Conservation (phyloP, 2,329 filamentous ascomycete species). For the Zalaria sp. region DNA sequence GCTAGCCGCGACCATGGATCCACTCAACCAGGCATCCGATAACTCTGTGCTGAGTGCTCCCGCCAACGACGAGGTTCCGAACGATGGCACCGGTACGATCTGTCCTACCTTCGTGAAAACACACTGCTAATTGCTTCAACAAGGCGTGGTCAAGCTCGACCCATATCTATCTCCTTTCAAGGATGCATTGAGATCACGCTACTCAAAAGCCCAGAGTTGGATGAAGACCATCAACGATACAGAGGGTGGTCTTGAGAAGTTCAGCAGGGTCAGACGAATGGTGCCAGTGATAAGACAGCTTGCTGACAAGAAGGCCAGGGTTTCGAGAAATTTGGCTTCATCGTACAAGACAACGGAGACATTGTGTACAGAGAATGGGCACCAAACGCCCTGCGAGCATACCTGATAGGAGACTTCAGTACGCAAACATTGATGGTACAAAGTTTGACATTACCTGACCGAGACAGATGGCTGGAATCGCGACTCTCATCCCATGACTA, state of each 20-base stretch:
- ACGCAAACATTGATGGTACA: constrained; percentile 6
- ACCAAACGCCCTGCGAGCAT: constrained; percentile 72
- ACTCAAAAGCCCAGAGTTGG: constrained; percentile 70
- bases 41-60: constrained; percentile 31
- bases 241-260: constrained; percentile 84
- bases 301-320: constrained; percentile 40
- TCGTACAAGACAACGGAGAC: constrained; percentile 66
- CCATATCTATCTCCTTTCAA: constrained; percentile 81
- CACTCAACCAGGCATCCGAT: constrained; percentile 29
- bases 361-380: constrained; percentile 95
- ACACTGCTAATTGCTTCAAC: constrained; percentile 8
- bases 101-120: constrained; percentile 7
- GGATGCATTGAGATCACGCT: constrained; percentile 62
- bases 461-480: constrained; percentile 68
- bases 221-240: constrained; percentile 67
- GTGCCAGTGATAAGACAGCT: neutral
- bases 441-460: neutral
- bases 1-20: constrained; percentile 13
- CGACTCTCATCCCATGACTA: constrained; percentile 73
- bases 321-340: constrained; percentile 74
- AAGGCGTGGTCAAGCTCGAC: constrained; percentile 77
- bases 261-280: constrained; percentile 50
- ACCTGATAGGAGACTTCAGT: constrained; percentile 76
- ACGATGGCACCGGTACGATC: constrained; percentile 56
- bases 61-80: constrained; percentile 39